phyloP scores from a whole-genome alignment of 306 rosid genomes.

The Quercus glauca region DNA sequence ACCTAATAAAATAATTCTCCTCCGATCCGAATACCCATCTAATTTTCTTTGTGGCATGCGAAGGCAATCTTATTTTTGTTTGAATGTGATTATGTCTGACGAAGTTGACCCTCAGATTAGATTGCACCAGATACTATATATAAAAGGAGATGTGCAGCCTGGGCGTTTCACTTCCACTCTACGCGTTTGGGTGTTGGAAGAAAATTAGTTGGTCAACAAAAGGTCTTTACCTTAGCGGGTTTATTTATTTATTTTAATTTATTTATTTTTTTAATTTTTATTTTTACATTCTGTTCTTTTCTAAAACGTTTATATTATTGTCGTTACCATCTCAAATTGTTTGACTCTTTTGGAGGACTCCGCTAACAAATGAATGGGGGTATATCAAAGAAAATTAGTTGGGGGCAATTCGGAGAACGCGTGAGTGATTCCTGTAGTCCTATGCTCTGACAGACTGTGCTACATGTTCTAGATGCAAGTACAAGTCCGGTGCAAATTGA shows the following conservation, averaged over 20 bases:
- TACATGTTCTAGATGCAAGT: too few species aligned
- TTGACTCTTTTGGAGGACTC: not conserved
- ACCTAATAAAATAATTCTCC: not conserved
- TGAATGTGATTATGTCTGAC: not conserved
- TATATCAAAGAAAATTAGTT: not conserved
- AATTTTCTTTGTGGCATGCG: not conserved
- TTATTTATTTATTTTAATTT: not conserved
- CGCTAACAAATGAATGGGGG: too few species aligned
- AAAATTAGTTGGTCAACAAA: not conserved
- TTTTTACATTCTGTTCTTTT: too few species aligned
- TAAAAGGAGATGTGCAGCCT: not conserved
- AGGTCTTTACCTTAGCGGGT: not conserved
- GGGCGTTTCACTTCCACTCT: too few species aligned
- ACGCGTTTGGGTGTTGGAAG: not conserved
- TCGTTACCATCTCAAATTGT: not conserved
- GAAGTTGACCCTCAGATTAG: too few species aligned
- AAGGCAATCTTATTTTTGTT: too few species aligned
- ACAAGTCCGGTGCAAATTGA: too few species aligned
- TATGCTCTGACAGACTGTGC: too few species aligned
- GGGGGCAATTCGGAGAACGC: not conserved
- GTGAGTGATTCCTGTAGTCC: too few species aligned
- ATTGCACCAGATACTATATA: too few species aligned
- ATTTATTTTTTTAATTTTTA: too few species aligned
- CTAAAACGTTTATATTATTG: not conserved
- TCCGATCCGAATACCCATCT: not conserved